These are phyloP conservation scores for Stachybotrys chartarum DNA, from an alignment of 2,329 filamentous ascomycete genomes.

Conservation along the genomic window DNA sequence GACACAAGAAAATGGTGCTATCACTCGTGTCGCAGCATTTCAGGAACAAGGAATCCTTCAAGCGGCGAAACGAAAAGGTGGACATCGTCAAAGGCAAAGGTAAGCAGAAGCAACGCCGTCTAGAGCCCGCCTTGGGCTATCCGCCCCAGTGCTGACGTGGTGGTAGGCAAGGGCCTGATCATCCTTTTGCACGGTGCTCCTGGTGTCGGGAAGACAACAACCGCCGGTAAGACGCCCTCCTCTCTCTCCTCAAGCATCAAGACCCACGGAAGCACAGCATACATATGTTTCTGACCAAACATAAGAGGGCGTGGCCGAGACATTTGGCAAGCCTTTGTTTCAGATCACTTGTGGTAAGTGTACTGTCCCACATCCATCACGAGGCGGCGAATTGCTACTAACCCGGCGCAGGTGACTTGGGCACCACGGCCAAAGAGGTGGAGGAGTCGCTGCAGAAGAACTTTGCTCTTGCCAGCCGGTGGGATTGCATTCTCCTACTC, in stretches of 20 bases:
- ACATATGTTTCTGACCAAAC: neutral
- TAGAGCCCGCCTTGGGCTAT: too few relatives aligned
- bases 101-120: neutral
- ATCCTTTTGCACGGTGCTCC: slow-evolving; percentile 20
- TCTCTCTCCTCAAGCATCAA: neutral
- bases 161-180: slow-evolving; percentile 10
- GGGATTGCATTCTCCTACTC: slow-evolving; percentile 14
- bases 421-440: neutral
- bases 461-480: slow-evolving; percentile 11
- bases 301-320: slow-evolving; percentile 4
- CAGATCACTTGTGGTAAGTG: neutral
- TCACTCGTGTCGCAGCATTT: neutral
- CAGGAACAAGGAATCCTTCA: neutral
- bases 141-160: neutral
- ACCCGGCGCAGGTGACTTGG: slow-evolving; percentile 7
- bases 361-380: neutral
- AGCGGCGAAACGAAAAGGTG: neutral
- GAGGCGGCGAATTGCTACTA: slow-evolving; percentile 1
- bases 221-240: slow-evolving; percentile 10
- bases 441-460: slow-evolving; percentile 3
- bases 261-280: too few relatives aligned
- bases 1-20: neutral
- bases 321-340: slow-evolving; percentile 6
- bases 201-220: slow-evolving; percentile 19
- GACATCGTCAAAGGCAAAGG: neutral